A percentile compares a stretch with the other conserved stretches of the same genome.
phyloP scores from a whole-genome alignment of 495 filamentous ascomycete genomes.

The Daldinia vernicosa region DNA sequence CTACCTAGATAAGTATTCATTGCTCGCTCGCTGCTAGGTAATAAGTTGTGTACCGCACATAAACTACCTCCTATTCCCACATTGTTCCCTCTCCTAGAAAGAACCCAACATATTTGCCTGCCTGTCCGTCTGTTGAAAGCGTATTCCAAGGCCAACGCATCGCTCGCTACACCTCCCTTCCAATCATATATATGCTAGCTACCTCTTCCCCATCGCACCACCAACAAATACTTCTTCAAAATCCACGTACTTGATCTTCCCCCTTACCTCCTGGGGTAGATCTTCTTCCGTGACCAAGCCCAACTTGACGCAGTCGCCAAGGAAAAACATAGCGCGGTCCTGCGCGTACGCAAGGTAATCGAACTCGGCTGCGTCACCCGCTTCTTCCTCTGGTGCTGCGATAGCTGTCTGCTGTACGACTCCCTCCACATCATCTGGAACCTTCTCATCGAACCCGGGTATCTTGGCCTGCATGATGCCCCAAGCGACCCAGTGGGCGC shows the following conservation, averaged over 20 bases:
- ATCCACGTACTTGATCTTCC: conserved; percentile 68
- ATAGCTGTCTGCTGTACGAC: conserved; percentile 11
- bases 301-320: conserved; percentile 82
- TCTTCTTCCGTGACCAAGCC: conserved; percentile 77
- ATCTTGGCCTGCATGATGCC: conserved; percentile 94
- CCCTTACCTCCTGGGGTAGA: conserved; percentile 68
- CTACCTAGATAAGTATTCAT: not conserved
- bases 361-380: conserved; percentile 68
- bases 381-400: conserved; percentile 53
- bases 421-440: conserved; percentile 14
- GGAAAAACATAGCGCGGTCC: conserved; percentile 90
- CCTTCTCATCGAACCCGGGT: conserved; percentile 58
- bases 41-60: not conserved
- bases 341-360: conserved; percentile 93
- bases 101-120: not conserved
- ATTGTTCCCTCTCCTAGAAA: not conserved
- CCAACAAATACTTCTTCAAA: conserved; percentile 27
- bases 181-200: not conserved
- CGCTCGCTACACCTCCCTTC: not conserved
- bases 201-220: not conserved
- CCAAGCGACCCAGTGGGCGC: conserved; percentile 94
- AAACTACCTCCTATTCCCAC: not conserved
- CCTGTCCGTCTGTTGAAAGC: not conserved
- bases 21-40: not conserved
- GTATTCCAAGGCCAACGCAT: not conserved